These are phyloP conservation scores for Bruguiera sexangula DNA, from an alignment of 345 rosid genomes.

Conservation along the genomic window DNA sequence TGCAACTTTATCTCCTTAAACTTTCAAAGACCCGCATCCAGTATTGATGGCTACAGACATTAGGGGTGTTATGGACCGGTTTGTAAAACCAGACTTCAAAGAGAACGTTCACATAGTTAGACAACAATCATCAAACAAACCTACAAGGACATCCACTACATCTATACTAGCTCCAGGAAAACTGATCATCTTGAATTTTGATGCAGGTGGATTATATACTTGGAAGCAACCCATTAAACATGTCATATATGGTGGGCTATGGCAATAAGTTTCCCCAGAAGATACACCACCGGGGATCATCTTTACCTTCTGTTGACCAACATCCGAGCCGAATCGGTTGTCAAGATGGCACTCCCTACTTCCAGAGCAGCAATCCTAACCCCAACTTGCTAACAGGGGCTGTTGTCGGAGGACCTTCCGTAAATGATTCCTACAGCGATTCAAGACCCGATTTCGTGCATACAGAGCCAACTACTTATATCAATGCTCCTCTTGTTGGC, in stretches of 20 bases:
- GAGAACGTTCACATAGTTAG: neutral
- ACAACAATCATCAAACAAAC: neutral
- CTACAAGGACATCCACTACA: neutral
- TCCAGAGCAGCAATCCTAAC: conserved; percentile 10
- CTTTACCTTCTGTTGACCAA: conserved; percentile 14
- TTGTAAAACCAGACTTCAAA: too few relatives aligned
- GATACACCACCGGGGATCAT: conserved; percentile 26
- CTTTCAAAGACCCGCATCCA: too few relatives aligned
- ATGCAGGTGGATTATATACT: conserved; percentile 27
- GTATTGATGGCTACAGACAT: too few relatives aligned
- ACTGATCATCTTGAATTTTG: neutral
- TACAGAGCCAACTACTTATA: conserved; percentile 62
- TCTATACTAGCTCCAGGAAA: too few relatives aligned
- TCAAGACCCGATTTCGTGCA: conserved; percentile 42
- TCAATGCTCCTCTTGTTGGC: conserved; percentile 63
- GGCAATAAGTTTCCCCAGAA: conserved; percentile 14
- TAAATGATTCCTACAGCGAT: conserved; percentile 26
- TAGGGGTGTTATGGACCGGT: too few relatives aligned
- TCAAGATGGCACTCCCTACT: conserved; percentile 16
- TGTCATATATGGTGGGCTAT: conserved; percentile 32
- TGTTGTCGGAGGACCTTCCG: conserved; percentile 24
- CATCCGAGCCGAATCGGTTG: conserved; percentile 8
- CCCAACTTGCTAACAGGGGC: conserved; percentile 22
- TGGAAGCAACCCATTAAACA: conserved; percentile 22
- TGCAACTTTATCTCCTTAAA: too few relatives aligned